phyloP scores from a whole-genome alignment of 75 land plant genomes.

The Picea glauca region DNA sequence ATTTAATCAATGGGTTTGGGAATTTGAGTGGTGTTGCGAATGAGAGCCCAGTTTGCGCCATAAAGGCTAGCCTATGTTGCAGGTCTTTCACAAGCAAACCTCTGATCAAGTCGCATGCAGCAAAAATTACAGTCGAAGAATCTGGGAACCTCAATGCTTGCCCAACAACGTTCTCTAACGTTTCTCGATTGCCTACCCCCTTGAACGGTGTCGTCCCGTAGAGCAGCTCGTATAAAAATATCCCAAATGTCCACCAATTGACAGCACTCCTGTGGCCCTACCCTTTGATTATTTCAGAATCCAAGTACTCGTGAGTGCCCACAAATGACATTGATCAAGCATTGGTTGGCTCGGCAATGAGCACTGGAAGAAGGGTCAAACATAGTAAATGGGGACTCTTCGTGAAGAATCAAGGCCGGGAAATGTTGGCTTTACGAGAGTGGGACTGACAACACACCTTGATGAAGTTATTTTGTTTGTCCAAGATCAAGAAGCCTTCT shows the following conservation, averaged over 20 bases:
- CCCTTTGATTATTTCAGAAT: constrained; percentile 73
- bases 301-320: constrained; percentile 69
- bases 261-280: constrained; percentile 78
- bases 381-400: constrained; percentile 36
- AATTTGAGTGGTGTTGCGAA: constrained; percentile 37
- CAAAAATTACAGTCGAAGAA: constrained; percentile 53
- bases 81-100: constrained; percentile 28
- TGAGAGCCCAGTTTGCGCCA: constrained; percentile 9
- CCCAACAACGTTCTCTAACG: no score
- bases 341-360: constrained; percentile 49
- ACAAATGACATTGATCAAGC: constrained; percentile 77
- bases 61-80: constrained; percentile 57
- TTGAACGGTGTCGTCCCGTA: no score
- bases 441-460: no score
- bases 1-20: constrained; percentile 36
- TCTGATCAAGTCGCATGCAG: constrained; percentile 58
- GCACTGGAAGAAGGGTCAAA: constrained; percentile 3
- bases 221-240: no score
- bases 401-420: constrained; percentile 1
- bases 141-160: constrained; percentile 40
- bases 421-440: constrained; percentile 29
- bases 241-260: constrained; percentile 54
- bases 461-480: no score
- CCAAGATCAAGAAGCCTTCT: no score
- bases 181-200: no score